Percentiles rank a stretch among this genome's conserved stretches.
Evolutionary conservation across 1,284 basidiomycete genomes (phyloP).

Genomic region (Sporisorium sorghi): DNA sequence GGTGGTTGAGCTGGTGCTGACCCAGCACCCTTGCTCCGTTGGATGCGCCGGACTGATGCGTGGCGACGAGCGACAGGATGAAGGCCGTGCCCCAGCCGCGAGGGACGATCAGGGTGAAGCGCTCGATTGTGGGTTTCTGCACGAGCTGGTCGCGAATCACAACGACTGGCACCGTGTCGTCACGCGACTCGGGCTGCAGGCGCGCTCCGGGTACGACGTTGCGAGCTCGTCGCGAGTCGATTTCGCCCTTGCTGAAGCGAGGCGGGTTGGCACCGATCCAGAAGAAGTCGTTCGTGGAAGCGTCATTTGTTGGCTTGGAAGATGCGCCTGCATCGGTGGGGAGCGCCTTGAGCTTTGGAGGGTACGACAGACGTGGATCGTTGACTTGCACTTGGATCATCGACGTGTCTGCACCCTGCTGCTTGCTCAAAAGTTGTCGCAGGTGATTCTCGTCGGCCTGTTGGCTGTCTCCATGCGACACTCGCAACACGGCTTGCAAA

Average conservation of each 20-base stretch:
- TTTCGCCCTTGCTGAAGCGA: slow-evolving; percentile 59
- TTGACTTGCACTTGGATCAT: slow-evolving; percentile 46
- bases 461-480: background rate
- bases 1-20: slow-evolving; percentile 59
- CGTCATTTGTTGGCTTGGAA: background rate
- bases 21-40: slow-evolving; percentile 56
- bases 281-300: slow-evolving; percentile 22
- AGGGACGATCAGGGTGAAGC: slow-evolving; percentile 62
- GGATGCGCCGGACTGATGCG: slow-evolving; percentile 47
- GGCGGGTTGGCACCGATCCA: slow-evolving; percentile 36
- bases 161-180: slow-evolving; percentile 58
- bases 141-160: slow-evolving; percentile 37
- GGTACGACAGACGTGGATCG: slow-evolving; percentile 63
- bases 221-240: slow-evolving; percentile 58
- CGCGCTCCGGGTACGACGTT: slow-evolving; percentile 40
- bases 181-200: slow-evolving; percentile 47
- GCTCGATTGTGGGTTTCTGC: slow-evolving; percentile 26
- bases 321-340: background rate
- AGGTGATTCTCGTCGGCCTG: background rate
- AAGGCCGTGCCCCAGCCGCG: slow-evolving; percentile 66
- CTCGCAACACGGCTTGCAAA: slow-evolving; percentile 54
- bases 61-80: slow-evolving; percentile 60
- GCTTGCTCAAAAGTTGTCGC: slow-evolving; percentile 12
- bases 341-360: slow-evolving; percentile 39
- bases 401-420: background rate